Evolutionary conservation across 768 basidiomycete species (phyloP), one percentile per base, ranked within the genome.

Genomic region (Cystobasidiopsis lactophilus): DNA sequence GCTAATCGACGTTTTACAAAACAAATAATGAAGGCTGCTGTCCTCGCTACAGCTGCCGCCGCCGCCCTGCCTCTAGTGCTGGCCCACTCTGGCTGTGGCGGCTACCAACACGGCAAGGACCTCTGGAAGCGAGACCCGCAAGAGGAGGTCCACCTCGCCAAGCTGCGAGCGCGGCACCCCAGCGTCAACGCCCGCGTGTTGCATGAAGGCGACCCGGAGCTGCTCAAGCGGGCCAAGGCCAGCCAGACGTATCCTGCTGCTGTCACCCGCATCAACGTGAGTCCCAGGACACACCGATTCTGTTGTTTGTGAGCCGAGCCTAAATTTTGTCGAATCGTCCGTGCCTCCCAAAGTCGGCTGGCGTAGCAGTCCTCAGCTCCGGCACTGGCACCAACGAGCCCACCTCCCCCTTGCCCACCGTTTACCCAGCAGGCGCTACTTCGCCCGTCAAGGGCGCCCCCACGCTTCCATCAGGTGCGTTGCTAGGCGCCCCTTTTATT

Each of bases 381-480:
- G 60, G 60, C 3, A 48, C 58, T 4, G 59, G 58, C 19, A 60
- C 58, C 0, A 24, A 68, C 40, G 68, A 69, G 21, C 51, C 70
- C 0, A 77, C 77, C 1, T 59, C 62, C 26, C 64, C 75, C 2
- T 51, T 75, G 18, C 69, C 75, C 3, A 64, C 74, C 2, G 77
- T 77, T 0, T 80, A 68, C 59, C 33, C 73, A 0, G 65, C 77
- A 39, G 82, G 82, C 1, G 74, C 77, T 27, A 70, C 70, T 0
- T 73, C 78, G 2, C 75, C 79, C 1, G 68, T 80, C 39, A 60
- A 74, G 7, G 79, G 79, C 54, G 85, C 75, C 1, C 80, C 80
- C 2, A 54, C 67, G 2, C 68, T 86, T 10, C 85, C 85, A 0
- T 69, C 73, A 0, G 59, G 70, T 60, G 43, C 26, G 59, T 44